Conservation (phyloP, 148 eudicot species). For the Rhododendron williamsianum region DNA sequence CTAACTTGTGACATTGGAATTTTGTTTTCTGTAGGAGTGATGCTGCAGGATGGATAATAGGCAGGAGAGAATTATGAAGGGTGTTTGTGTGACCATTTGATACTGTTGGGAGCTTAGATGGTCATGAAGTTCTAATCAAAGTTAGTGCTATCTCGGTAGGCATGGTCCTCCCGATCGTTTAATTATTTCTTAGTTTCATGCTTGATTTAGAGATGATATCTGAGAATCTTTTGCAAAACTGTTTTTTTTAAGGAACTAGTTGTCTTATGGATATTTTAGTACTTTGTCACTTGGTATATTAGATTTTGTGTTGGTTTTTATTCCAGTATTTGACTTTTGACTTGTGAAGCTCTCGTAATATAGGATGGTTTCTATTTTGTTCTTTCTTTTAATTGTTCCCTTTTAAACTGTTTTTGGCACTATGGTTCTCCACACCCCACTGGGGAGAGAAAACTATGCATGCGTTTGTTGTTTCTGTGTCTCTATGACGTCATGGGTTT, state of each 20-base stretch:
- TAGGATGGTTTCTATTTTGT: background rate
- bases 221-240: background rate
- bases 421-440: background rate
- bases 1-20: slow-evolving; percentile 6
- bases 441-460: background rate
- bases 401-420: background rate
- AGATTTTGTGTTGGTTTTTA: slow-evolving; percentile 7
- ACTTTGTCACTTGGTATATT: slow-evolving; percentile 8
- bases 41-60: background rate
- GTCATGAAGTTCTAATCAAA: background rate
- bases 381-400: background rate
- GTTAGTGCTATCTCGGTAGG: slow-evolving; percentile 28
- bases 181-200: slow-evolving; percentile 1
- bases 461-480: background rate
- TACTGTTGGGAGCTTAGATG: background rate
- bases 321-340: background rate
- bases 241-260: background rate
- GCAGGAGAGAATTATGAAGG: background rate
- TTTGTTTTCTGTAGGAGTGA: slow-evolving; percentile 30
- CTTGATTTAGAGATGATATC: background rate
- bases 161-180: slow-evolving; percentile 13
- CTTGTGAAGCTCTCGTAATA: background rate
- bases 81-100: background rate
- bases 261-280: background rate
- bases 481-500: slow-evolving; percentile 1